phyloP scores from a whole-genome alignment of 768 basidiomycete species.

The Suillus cothurnatus region DNA sequence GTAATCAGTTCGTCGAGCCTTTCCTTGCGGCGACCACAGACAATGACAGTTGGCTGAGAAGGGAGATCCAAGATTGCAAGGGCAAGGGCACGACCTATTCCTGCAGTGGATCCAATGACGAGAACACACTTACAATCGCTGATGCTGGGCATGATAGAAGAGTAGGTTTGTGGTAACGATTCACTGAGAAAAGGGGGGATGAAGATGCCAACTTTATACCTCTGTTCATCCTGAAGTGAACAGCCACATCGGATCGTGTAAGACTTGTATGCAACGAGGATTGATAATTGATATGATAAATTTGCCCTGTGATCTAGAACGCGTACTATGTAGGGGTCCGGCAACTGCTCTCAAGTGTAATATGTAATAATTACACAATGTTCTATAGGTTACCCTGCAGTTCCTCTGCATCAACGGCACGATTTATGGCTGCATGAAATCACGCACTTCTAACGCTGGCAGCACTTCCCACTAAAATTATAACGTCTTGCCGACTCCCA shows the following conservation, averaged over 20 bases:
- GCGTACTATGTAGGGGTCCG: too few species aligned
- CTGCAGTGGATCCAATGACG: conserved; percentile 58
- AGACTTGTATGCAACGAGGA: too few species aligned
- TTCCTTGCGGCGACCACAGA: conserved; percentile 52
- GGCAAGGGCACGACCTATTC: conserved; percentile 60
- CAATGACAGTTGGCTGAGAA: conserved; percentile 51
- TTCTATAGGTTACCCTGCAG: too few species aligned
- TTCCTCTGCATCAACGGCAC: background rate
- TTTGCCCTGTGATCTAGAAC: too few species aligned
- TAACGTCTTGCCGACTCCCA: too few species aligned
- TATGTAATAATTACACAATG: too few species aligned
- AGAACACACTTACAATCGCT: conserved; percentile 52
- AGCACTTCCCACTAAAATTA: too few species aligned
- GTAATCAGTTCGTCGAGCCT: conserved; percentile 51
- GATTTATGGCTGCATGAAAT: conserved; percentile 4
- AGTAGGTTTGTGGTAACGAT: background rate
- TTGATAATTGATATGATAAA: too few species aligned
- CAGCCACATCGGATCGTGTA: too few species aligned
- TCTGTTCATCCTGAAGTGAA: too few species aligned
- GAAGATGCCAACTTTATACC: background rate
- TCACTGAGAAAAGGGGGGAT: background rate
- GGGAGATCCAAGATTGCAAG: conserved; percentile 49
- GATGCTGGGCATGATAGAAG: conserved; percentile 36
- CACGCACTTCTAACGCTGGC: background rate
- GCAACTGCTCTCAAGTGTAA: too few species aligned